Evolutionary conservation across 805 yeast genomes (phyloP), one percentile per base, ranked within the genome.

Genomic region (Suhomyces xylopsoci): DNA sequence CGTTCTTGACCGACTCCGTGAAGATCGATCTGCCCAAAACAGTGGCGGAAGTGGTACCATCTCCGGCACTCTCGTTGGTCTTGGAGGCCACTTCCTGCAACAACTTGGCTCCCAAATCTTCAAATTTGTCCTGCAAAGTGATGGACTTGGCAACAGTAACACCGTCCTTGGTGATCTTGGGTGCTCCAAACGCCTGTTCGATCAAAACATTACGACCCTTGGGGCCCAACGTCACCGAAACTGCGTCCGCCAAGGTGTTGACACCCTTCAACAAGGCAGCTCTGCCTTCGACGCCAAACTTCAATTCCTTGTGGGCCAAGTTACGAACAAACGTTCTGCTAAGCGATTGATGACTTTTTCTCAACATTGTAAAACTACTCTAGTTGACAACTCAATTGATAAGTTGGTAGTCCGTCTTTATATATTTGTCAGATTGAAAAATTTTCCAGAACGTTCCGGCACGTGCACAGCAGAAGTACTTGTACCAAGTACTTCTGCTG

Each of bases 131-230:
- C 69, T 87, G 77, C 61, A 94, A 78, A 42, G 83, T 81, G 64
- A 93, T 84, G 51, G 96, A 85, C 66, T 81, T 83, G 56, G 99
- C 99, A 55, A 93, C 97, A 46, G 98, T 90, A 49, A 91, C 97
- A 82, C 99, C 99, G 71, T 93, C 99, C 79, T 93, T 93, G 74
- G 99, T 93, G 81, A 93, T 93, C 80, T 93, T 93, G 63, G 99
- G 99, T 50, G 96, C 83, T 60, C 97, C 97, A 62, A 90, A 94
- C 58, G 90, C 87, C 78, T 94, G 99, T 78, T 93, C 98, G 68
- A 94, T 92, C 62, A 93, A 81, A 38, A 91, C 99, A 65, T 91
- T 93, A 75, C 99, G 87, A 67, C 99, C 99, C 73, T 92, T 92
- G 64, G 99, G 99, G 50, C 99, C 99, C 56, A 93, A 79, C 38